These are phyloP conservation scores for Mycena venus DNA, from an alignment of 768 basidiomycete genomes.

Conservation along the genomic window DNA sequence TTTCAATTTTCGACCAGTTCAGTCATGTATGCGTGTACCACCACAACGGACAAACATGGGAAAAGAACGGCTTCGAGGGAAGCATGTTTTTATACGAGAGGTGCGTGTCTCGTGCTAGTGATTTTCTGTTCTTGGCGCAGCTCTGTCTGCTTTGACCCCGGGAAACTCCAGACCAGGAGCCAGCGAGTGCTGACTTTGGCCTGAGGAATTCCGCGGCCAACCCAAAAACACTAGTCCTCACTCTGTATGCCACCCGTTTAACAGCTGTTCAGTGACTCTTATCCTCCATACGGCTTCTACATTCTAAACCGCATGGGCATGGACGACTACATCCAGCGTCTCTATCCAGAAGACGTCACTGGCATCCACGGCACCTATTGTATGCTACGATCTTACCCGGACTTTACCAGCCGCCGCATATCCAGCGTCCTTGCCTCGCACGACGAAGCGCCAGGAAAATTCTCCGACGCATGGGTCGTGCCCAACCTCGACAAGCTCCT, in stretches of 20 bases:
- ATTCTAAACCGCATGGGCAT: constrained; percentile 86
- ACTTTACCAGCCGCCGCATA: constrained; percentile 69
- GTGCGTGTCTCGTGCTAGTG: constrained; percentile 60
- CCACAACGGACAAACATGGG: constrained; percentile 81
- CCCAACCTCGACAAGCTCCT: constrained; percentile 59
- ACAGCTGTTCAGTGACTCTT: constrained; percentile 65
- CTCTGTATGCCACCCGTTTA: constrained; percentile 22
- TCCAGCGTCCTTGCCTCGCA: constrained; percentile 48
- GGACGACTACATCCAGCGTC: constrained; percentile 80
- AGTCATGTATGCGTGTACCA: constrained; percentile 89
- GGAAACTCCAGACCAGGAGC: too few relatives aligned
- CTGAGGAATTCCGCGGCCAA: too few relatives aligned
- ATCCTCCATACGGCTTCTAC: constrained; percentile 89
- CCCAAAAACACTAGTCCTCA: too few relatives aligned
- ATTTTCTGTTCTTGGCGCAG: too few relatives aligned
- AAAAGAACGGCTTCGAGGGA: constrained; percentile 88
- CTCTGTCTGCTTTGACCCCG: too few relatives aligned
- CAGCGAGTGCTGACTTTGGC: too few relatives aligned
- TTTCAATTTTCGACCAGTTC: constrained; percentile 88
- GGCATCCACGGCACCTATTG: constrained; percentile 73
- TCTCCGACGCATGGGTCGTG: constrained; percentile 63
- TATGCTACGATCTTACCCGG: constrained; percentile 81
- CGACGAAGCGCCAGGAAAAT: constrained; percentile 56
- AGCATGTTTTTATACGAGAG: constrained; percentile 91
- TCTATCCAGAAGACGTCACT: constrained; percentile 86